phyloP scores from a whole-genome alignment of 371 early-diverging fungal genomes.

The Mucor mucedo region DNA sequence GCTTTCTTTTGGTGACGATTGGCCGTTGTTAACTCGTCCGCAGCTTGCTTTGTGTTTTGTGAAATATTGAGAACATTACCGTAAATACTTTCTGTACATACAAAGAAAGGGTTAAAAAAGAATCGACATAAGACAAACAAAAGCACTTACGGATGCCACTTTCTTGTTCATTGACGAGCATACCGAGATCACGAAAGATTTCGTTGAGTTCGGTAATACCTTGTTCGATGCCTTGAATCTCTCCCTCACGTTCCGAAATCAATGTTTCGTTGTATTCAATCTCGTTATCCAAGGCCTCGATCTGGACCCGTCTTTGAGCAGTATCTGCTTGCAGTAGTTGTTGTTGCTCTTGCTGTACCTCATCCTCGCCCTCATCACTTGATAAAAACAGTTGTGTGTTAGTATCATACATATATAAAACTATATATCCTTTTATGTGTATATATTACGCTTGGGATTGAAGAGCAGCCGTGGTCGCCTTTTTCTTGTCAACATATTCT shows the following conservation, averaged over 20 bases:
- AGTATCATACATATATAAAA: not conserved
- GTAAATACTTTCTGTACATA: slow-evolving; percentile 49
- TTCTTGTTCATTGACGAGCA: slow-evolving; percentile 95
- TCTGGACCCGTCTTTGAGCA: slow-evolving; percentile 67
- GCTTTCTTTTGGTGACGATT: slow-evolving; percentile 81
- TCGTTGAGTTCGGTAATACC: slow-evolving; percentile 94
- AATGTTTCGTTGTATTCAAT: slow-evolving; percentile 91
- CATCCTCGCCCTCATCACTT: slow-evolving; percentile 47
- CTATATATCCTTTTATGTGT: not conserved
- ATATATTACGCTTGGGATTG: slow-evolving; percentile 31
- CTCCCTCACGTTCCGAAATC: slow-evolving; percentile 92
- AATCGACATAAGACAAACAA: slow-evolving; percentile 1
- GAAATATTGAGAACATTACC: slow-evolving; percentile 84
- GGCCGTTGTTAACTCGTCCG: slow-evolving; percentile 81
- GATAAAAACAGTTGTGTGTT: not conserved
- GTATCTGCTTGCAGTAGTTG: slow-evolving; percentile 61
- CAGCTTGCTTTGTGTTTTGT: slow-evolving; percentile 79
- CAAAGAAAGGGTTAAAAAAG: not conserved
- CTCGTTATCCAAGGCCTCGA: slow-evolving; percentile 86
- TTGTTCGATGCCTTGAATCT: slow-evolving; percentile 90
- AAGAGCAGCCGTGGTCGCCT: slow-evolving; percentile 51
- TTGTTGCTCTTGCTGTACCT: slow-evolving; percentile 42
- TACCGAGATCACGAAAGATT: slow-evolving; percentile 95
- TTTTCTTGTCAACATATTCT: slow-evolving; percentile 80
- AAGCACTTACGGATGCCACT: slow-evolving; percentile 79